Evolutionary conservation across 345 rosid genomes (phyloP), one percentile per base, ranked within the genome.

Genomic region (Salix udensis): DNA sequence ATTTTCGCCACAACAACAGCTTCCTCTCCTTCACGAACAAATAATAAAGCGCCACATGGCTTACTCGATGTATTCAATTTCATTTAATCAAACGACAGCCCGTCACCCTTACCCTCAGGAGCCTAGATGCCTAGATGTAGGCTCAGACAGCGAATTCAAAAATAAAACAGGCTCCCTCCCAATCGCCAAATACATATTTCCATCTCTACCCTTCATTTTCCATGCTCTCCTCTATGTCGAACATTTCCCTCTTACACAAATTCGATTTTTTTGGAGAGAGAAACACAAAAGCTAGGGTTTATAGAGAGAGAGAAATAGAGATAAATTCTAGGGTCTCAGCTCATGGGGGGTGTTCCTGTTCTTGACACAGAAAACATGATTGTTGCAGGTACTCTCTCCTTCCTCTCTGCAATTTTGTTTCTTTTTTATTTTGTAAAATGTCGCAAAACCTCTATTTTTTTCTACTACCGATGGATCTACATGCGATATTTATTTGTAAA

Each of bases 341-440:
- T 68, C 16, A 82, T 85, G 87, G 83, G 77, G 15, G 50, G 44
- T 2, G 50, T 19, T 50, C n/a, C 1, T 3, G 75, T 71, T 50
- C 42, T 71, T 19, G 50, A 70, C 19, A 15, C 36, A 26, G 79
- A 72, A 60, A 67, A 64, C 52, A 0, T 46, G 42, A 50, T 19
- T 13, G 30, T 77, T 37, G 58, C 28, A 40, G 82, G 87, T 85
- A 74, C 19, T 14, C 10, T 50, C 2, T 37, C 46, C 50, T 60
- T 18, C 2, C 1, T 26, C 31, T 26, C 30, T 14, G 28, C 15
- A 19, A 30, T 40, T 24, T 61, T 24, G 30, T 46, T 74, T 21
- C 13, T 24, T 68, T 48, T 46, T 40, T 11, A n/a, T 21, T 21
- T 9, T n/a, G 11, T 55, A 8, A 58, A 58, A 58, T 58, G 10